Percentiles rank a stretch among this genome's conserved stretches.
Evolutionary conservation across 352 stramenopile genomes (phyloP).

Genomic region (Globisporangium megalacanthum): DNA sequence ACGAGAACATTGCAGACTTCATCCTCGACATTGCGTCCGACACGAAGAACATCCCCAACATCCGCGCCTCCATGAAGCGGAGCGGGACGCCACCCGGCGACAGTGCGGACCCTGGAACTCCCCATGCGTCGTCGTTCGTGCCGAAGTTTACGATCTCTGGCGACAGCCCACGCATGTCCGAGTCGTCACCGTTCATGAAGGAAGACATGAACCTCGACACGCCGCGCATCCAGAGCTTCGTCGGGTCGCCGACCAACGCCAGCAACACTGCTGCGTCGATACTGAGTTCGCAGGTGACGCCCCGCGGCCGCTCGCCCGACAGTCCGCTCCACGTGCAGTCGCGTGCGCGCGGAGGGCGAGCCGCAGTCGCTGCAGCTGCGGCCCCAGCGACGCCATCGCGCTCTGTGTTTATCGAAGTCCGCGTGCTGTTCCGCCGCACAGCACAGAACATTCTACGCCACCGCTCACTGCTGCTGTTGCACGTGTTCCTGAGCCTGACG

Average conservation of each 20-base stretch:
- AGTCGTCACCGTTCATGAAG: constrained; percentile 58
- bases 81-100: constrained; percentile 18
- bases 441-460: constrained; percentile 70
- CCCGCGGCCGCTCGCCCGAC: constrained; percentile 17
- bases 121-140: constrained; percentile 14
- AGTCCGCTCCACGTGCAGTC: constrained; percentile 20
- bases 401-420: constrained; percentile 53
- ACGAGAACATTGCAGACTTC: constrained; percentile 82
- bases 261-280: background rate
- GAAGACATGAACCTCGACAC: constrained; percentile 40
- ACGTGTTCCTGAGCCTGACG: constrained; percentile 49
- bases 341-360: background rate
- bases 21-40: constrained; percentile 74
- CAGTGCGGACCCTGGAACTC: constrained; percentile 1
- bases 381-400: constrained; percentile 17
- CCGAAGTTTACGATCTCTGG: constrained; percentile 22
- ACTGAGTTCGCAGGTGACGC: constrained; percentile 11
- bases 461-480: constrained; percentile 59
- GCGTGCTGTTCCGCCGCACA: constrained; percentile 65
- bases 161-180: constrained; percentile 23
- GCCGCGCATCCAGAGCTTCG: constrained; percentile 28
- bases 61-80: constrained; percentile 41
- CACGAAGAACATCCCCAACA: constrained; percentile 50
- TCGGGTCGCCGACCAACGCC: constrained; percentile 19
- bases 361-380: background rate